Conservation (phyloP, 73 alveolate species). For the Paramecium biaurelia region DNA sequence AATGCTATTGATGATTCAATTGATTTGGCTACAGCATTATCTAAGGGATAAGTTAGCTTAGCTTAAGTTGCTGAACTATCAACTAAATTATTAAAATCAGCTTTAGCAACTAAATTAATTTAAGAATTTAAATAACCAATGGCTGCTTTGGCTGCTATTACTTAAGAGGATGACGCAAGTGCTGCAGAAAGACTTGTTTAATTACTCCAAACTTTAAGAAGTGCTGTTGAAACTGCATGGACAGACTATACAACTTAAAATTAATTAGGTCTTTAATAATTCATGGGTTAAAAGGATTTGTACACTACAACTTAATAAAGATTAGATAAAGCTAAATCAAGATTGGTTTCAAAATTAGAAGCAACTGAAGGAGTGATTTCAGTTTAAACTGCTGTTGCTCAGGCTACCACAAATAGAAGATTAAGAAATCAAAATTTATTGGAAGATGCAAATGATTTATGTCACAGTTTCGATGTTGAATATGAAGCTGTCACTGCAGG, state of each 20-base stretch:
- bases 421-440: background rate
- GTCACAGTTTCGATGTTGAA: conserved; percentile 32
- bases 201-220: background rate
- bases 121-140: background rate
- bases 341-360: background rate
- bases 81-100: background rate
- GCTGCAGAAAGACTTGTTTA: conserved; percentile 48
- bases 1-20: conserved; percentile 45
- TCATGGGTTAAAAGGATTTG: background rate
- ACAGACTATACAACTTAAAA: background rate
- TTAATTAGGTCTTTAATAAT: background rate
- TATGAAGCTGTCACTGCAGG: conserved; percentile 1
- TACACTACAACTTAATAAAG: background rate
- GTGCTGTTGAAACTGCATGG: conserved; percentile 14
- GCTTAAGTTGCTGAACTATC: conserved; percentile 31
- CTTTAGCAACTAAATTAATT: background rate
- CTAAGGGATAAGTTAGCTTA: background rate
- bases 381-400: conserved; percentile 22
- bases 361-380: background rate
- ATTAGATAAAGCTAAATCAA: background rate
- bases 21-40: background rate
- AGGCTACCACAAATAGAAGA: conserved; percentile 26
- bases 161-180: conserved; percentile 22
- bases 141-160: conserved; percentile 7
- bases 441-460: background rate